Evolutionary conservation across 2,329 filamentous ascomycete species (phyloP).

Genomic region (Pseudogymnoascus sp.): DNA sequence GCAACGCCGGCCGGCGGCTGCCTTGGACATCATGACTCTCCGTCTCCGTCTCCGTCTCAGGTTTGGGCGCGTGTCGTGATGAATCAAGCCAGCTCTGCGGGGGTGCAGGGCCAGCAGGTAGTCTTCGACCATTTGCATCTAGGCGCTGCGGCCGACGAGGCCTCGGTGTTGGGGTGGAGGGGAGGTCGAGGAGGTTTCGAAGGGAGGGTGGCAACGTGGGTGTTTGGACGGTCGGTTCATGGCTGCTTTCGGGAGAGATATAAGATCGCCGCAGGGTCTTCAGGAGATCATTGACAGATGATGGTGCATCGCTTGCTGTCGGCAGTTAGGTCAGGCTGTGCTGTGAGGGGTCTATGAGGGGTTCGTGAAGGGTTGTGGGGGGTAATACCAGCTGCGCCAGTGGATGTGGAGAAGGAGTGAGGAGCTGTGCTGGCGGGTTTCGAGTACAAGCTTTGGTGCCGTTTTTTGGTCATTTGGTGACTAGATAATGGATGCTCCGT

Average conservation of each 20-base stretch:
- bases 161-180: conserved; percentile 46
- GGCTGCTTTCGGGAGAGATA: conserved; percentile 27
- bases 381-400: conserved; percentile 26
- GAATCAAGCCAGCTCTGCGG: conserved; percentile 49
- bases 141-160: conserved; percentile 35
- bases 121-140: conserved; percentile 41
- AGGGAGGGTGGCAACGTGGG: conserved; percentile 54
- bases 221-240: conserved; percentile 22
- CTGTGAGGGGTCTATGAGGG: not conserved
- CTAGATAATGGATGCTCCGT: not conserved
- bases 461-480: conserved; percentile 56
- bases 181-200: conserved; percentile 51
- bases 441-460: conserved; percentile 46
- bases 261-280: conserved; percentile 46
- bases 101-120: conserved; percentile 52
- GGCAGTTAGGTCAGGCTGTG: conserved; percentile 7
- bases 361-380: not conserved
- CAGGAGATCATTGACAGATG: conserved; percentile 53
- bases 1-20: conserved; percentile 23
- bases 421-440: conserved; percentile 52
- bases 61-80: conserved; percentile 24
- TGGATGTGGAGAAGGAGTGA: conserved; percentile 39
- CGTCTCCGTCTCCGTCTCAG: conserved; percentile 11
- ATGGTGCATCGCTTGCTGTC: conserved; percentile 26
- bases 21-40: conserved; percentile 11